Evolutionary conservation across 169 alveolate species (phyloP), one percentile per base, ranked within the genome.

Genomic region (Theileria orientalis): DNA sequence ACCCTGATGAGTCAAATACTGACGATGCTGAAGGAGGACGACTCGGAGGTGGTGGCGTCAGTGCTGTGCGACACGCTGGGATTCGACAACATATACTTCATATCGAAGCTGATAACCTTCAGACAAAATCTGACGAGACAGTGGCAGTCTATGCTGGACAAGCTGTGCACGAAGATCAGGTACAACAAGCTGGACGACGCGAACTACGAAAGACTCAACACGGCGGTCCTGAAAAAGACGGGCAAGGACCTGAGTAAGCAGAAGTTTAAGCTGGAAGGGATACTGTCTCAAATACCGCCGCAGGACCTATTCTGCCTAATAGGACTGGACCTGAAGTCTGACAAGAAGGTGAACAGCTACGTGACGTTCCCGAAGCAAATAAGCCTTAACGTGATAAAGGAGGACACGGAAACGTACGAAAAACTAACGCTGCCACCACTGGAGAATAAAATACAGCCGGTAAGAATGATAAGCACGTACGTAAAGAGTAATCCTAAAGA

Each of bases 61-160:
- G 42, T 35, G 1, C 44, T 78, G 23, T 54, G 70, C 21, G 86
- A 78, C 14, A 78, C 27, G 27, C 30, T 78, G 27, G 86, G 86
- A 14, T 59, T 63, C 54, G 57, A 35, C n/a, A 29, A 78, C 41
- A 37, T 73, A 9, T 25, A 78, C 60, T 78, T 78, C 27, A 78
- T 78, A 37, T 42, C 83, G 13, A 60, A 60, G 25, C 75, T 78
- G 41, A 69, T 78, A 8, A 70, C 49, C 9, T 69, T 69, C 37
- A 63, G 82, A 3, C 73, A 61, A 27, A 78, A 70, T 69, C 27
- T 78, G 21, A 23, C 56, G n/a, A 44, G 52, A 61, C 83, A 78
- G 42, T 78, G 86, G 86, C 54, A 37, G 33, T n/a, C 63, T 9
- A 64, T 33, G 69, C 67, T 78, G 23, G 52, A 70, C 25, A 29